Percentiles rank a stretch among this genome's conserved stretches.
Evolutionary conservation across 257 asterid species (phyloP).

Genomic region (Anisodus tanguticus): DNA sequence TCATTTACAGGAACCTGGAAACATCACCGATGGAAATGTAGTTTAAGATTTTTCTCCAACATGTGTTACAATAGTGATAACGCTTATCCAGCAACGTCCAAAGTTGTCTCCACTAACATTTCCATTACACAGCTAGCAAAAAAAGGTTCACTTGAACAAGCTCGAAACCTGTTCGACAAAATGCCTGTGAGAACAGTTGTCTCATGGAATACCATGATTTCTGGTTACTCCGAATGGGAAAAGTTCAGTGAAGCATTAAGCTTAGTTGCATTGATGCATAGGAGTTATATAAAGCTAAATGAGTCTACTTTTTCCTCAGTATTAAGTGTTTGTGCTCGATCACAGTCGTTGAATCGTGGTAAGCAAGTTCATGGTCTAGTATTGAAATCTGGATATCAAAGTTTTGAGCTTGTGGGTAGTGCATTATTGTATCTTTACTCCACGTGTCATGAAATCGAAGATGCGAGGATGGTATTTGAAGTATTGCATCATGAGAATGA

Average conservation of each 20-base stretch:
- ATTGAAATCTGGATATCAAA: conserved; percentile 58
- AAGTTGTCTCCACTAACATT: conserved; percentile 52
- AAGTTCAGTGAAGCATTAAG: conserved; percentile 41
- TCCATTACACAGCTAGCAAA: conserved; percentile 38
- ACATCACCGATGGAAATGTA: conserved; percentile 45
- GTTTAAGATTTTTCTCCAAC: conserved; percentile 16
- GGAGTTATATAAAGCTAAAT: conserved; percentile 48
- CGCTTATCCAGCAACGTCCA: background rate
- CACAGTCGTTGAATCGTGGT: conserved; percentile 47
- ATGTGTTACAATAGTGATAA: no score
- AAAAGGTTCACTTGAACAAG: conserved; percentile 52
- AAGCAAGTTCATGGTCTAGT: conserved; percentile 64
- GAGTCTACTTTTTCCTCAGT: conserved; percentile 60
- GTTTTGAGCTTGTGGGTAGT: conserved; percentile 64
- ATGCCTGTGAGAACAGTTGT: conserved; percentile 71
- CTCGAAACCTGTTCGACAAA: conserved; percentile 67
- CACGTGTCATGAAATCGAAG: conserved; percentile 45
- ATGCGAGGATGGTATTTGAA: conserved; percentile 64
- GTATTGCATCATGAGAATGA: conserved; percentile 54
- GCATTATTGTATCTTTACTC: conserved; percentile 59
- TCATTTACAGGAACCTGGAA: conserved; percentile 47
- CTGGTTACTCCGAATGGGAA: conserved; percentile 62
- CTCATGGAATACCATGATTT: conserved; percentile 82
- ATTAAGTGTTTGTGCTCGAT: conserved; percentile 64
- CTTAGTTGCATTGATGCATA: conserved; percentile 61